A percentile compares a stretch with the other conserved stretches of the same genome.
phyloP scores from a whole-genome alignment of 2,329 filamentous ascomycete genomes.

The Exserohilum rostratum region DNA sequence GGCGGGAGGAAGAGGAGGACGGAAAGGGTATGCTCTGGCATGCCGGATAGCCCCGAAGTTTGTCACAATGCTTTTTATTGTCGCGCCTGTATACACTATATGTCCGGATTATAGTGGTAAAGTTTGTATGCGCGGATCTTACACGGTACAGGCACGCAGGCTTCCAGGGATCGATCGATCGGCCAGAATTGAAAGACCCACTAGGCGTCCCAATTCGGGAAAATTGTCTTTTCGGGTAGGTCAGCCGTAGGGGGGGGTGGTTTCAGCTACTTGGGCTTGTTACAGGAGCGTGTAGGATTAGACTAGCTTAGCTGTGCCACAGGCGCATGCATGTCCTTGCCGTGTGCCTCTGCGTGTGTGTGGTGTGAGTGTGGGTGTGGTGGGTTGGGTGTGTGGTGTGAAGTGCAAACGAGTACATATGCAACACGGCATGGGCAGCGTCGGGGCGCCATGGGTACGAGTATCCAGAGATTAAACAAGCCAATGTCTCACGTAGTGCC shows the following conservation, averaged over 20 bases:
- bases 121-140: constrained; percentile 17
- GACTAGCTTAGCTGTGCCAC: constrained; percentile 15
- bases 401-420: not conserved
- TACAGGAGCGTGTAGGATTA: constrained; percentile 24
- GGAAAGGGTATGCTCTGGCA: constrained; percentile 36
- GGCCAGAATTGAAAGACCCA: constrained; percentile 7
- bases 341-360: not conserved
- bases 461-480: not conserved
- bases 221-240: constrained; percentile 17
- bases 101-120: constrained; percentile 4
- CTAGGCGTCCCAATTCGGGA: constrained; percentile 10
- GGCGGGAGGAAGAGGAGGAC: constrained; percentile 37
- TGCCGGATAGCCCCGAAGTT: constrained; percentile 23
- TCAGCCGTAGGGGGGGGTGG: constrained; percentile 14
- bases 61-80: not conserved
- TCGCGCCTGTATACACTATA: constrained; percentile 3
- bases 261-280: constrained; percentile 23
- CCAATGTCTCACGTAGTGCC: constrained; percentile 5
- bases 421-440: not conserved
- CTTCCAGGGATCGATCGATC: constrained; percentile 11
- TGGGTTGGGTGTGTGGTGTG: too few relatives aligned
- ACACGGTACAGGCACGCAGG: constrained; percentile 14
- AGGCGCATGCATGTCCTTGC: not conserved
- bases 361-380: too few relatives aligned
- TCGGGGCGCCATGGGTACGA: not conserved